phyloP scores from a whole-genome alignment of 2,329 filamentous ascomycete species.

The Paraphoma sp. region DNA sequence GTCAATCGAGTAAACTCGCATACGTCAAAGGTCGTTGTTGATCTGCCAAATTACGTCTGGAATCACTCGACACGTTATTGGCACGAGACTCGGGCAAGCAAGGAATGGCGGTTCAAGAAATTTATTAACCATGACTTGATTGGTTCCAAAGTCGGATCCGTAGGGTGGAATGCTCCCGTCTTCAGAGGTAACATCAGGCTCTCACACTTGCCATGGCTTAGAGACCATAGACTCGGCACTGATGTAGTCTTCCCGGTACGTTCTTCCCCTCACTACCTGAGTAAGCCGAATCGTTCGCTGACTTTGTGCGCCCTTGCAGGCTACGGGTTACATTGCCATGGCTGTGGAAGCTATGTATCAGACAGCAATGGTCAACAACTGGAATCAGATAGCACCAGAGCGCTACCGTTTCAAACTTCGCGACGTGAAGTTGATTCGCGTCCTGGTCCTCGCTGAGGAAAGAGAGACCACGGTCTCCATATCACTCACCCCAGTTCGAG shows the following conservation, averaged over 20 bases:
- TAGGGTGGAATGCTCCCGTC: slow-evolving; percentile 22
- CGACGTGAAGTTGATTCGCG: not conserved
- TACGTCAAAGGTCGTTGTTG: slow-evolving; percentile 1
- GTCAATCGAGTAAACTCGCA: slow-evolving; percentile 17
- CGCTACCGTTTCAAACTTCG: not conserved
- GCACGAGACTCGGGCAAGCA: slow-evolving; percentile 16
- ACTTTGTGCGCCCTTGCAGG: slow-evolving; percentile 5
- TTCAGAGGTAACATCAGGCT: slow-evolving; percentile 54
- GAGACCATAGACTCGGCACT: slow-evolving; percentile 47
- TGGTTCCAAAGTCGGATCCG: slow-evolving; percentile 3
- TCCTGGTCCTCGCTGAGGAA: not conserved
- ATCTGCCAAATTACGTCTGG: slow-evolving; percentile 14
- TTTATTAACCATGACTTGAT: slow-evolving; percentile 25
- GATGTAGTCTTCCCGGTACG: slow-evolving; percentile 50
- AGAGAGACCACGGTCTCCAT: not conserved
- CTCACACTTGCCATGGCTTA: slow-evolving; percentile 54
- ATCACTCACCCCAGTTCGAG: not conserved
- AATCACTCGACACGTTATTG: slow-evolving; percentile 7
- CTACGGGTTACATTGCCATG: slow-evolving; percentile 54
- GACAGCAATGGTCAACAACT: not conserved
- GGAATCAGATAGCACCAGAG: not conserved
- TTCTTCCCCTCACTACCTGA: too few species aligned
- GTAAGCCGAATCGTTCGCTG: too few species aligned
- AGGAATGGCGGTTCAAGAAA: slow-evolving; percentile 15
- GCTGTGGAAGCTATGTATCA: slow-evolving; percentile 49